phyloP scores from a whole-genome alignment of 345 rosid species.

The Eucalyptus tenuipes region DNA sequence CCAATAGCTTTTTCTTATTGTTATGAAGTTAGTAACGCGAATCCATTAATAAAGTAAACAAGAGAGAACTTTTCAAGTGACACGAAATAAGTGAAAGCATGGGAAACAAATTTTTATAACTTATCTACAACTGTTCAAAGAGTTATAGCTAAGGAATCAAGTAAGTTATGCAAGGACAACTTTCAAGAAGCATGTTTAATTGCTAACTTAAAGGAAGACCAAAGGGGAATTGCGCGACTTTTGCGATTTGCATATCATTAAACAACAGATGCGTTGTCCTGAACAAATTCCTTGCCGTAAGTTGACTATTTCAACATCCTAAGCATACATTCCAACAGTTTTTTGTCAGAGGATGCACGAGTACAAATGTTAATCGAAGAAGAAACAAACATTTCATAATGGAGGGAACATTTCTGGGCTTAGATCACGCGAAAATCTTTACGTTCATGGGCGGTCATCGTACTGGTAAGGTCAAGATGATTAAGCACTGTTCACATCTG shows the following conservation, averaged over 20 bases:
- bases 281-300: neutral
- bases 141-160: neutral
- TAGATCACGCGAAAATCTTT: neutral
- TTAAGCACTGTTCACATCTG: neutral
- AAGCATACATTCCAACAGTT: neutral
- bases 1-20: neutral
- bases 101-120: neutral
- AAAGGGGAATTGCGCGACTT: neutral
- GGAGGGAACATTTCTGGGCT: neutral
- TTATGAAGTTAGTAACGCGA: neutral
- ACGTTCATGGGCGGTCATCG: neutral
- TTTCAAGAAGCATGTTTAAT: neutral
- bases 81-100: neutral
- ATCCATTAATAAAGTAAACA: neutral
- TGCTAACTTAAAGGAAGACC: neutral
- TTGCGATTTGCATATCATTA: neutral
- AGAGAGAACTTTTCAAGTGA: neutral
- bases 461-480: neutral
- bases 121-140: neutral
- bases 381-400: neutral
- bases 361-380: neutral
- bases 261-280: neutral
- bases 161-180: neutral
- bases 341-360: neutral
- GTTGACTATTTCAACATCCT: neutral